phyloP scores from a whole-genome alignment of 805 yeast species.

The Saturnispora halmiae region DNA sequence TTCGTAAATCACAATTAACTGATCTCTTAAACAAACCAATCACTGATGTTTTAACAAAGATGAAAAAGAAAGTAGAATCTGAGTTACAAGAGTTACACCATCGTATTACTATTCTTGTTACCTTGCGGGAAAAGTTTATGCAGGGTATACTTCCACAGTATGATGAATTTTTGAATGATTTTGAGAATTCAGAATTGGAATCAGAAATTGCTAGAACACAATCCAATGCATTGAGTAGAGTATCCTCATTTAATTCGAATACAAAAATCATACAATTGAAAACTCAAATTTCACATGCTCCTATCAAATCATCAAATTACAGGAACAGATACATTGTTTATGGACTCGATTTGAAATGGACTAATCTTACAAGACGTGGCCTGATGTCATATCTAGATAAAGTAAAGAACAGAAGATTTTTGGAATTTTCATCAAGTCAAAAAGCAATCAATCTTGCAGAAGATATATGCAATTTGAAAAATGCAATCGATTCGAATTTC shows the following conservation, averaged over 20 bases:
- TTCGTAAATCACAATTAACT: constrained; percentile 21
- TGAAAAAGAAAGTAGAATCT: constrained; percentile 19
- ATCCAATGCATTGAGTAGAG: constrained; percentile 14
- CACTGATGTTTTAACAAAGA: constrained; percentile 9
- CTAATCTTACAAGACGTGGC: constrained; percentile 53
- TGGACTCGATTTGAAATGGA: constrained; percentile 70
- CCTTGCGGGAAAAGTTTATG: constrained; percentile 20
- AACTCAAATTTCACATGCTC: constrained; percentile 16
- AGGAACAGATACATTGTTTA: constrained; percentile 69
- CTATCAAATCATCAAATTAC: constrained; percentile 28
- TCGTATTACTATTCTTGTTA: constrained; percentile 19
- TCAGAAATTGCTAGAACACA: constrained; percentile 12
- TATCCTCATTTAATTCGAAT: constrained; percentile 7
- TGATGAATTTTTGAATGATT: constrained; percentile 20
- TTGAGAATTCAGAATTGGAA: constrained; percentile 19
- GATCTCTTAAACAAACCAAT: constrained; percentile 15
- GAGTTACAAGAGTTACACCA: constrained; percentile 28
- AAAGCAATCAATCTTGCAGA: constrained; percentile 26
- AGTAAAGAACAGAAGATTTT: constrained; percentile 21
- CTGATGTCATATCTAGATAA: constrained; percentile 45
- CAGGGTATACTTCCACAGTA: constrained; percentile 23
- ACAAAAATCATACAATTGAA: constrained; percentile 16
- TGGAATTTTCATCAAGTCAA: constrained; percentile 25
- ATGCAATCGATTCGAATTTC: background rate
- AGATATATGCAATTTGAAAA: constrained; percentile 17